Conservation (phyloP, 2,329 filamentous ascomycete species). For the Fusarium solani-melongenae region DNA sequence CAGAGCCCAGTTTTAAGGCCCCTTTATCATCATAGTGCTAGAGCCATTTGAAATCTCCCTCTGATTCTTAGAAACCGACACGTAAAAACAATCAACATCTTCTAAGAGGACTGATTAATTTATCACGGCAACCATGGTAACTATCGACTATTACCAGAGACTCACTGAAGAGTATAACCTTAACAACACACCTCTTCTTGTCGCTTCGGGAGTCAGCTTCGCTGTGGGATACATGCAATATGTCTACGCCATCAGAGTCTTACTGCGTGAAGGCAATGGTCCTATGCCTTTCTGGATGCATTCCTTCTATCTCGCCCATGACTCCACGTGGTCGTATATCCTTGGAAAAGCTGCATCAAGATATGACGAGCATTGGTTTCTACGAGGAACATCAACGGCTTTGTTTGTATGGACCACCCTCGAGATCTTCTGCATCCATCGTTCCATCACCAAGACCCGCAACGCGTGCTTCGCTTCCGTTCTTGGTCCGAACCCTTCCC, state of each 20-base stretch:
- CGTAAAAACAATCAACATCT: neutral
- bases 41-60: neutral
- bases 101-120: neutral
- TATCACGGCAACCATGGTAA: neutral
- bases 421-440: conserved; percentile 3
- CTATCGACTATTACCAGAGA: neutral
- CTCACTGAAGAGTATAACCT: neutral
- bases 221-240: conserved; percentile 5
- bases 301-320: conserved; percentile 3
- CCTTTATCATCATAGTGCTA: neutral
- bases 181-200: neutral
- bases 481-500: neutral
- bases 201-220: neutral
- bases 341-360: neutral
- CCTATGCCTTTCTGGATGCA: conserved; percentile 23
- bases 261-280: conserved; percentile 2
- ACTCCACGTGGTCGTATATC: neutral
- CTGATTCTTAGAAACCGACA: neutral
- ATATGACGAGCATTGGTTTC: neutral
- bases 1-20: neutral
- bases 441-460: neutral
- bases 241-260: conserved; percentile 3
- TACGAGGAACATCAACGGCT: neutral
- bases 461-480: neutral
- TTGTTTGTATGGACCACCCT: neutral